Evolutionary conservation across 176 grass and related monocot genomes (phyloP).

Genomic region (Aechmea fasciata): DNA sequence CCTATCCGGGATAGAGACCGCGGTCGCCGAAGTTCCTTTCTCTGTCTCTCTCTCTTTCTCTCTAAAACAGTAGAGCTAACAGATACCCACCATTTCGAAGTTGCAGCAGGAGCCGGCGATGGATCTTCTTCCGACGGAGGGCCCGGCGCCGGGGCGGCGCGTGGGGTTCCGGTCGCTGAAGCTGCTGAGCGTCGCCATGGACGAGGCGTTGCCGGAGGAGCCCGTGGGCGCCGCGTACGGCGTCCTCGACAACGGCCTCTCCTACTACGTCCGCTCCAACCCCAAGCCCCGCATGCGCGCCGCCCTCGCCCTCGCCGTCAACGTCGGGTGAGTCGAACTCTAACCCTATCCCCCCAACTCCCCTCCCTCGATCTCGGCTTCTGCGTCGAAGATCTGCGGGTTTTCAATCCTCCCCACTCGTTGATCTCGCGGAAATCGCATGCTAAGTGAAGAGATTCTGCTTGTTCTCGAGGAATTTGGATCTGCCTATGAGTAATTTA

Average conservation of each 20-base stretch:
- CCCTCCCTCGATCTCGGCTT: background rate
- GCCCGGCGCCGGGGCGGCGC: slow-evolving; percentile 37
- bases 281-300: slow-evolving; percentile 90
- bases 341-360: background rate
- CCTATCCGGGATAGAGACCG: too few relatives aligned
- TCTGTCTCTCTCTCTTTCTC: background rate
- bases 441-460: background rate
- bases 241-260: slow-evolving; percentile 75
- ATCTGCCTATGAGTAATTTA: too few relatives aligned
- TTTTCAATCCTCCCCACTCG: background rate
- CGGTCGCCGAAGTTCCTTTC: background rate
- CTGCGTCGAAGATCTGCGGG: background rate
- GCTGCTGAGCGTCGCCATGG: slow-evolving; percentile 60
- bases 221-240: slow-evolving; percentile 75
- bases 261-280: slow-evolving; percentile 90
- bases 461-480: too few relatives aligned
- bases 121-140: slow-evolving; percentile 77
- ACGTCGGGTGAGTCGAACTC: slow-evolving; percentile 73
- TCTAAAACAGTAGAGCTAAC: background rate
- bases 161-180: slow-evolving; percentile 88
- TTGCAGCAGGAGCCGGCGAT: slow-evolving; percentile 23
- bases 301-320: slow-evolving; percentile 93
- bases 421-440: background rate
- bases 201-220: slow-evolving; percentile 53
- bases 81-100: background rate